Base-by-base conservation (phyloP, 2,329 filamentous ascomycete genomes). In the Dothiorella sarmentorum region DNA sequence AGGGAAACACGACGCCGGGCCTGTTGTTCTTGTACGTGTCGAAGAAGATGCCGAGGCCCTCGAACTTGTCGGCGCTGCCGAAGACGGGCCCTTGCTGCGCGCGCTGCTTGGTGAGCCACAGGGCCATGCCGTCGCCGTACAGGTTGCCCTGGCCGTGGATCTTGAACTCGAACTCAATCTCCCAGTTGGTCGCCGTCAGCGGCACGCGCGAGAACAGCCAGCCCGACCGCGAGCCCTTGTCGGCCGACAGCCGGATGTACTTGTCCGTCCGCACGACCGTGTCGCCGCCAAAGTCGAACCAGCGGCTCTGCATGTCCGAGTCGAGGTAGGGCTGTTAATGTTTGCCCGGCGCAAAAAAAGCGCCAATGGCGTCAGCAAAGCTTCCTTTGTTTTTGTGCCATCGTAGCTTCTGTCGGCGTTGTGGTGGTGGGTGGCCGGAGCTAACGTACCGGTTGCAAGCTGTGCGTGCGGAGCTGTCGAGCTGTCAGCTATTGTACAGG, bases 11-110 rank as follows among this genome's bases (percentile, higher is more conserved):
- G 40, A 91, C 88, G 42, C 94, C 94, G 0, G 94, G 93, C 13
- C 94, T 86, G 79, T 97, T 96, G 80, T 99, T 99, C 85, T 99
- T 99, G 82, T 99, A 99, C 43, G 94, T 99, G 73, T 99, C 94
- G 77, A 99, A 85, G 79, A 97, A 97, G 74, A 99, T 83, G 57
- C 91, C 94, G 45, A 99, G 82, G 4, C 94, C 94, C 73, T 99
- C 93, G 67, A 97, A 99, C 63, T 85, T 85, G 76, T 99, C 93
- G 27, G 82, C 80, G 65, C 87, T 87, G 52, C 94, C 94, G 74
- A 99, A 99, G 35, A 99, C 93, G 10, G 86, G 82, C 15, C 94
- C 94, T 60, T 80, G 76, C 66, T 87, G 83, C 29, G 85, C 92
- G 64, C 94, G 90, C 76, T 96, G 87, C 76, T 96, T 96, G 65